Evolutionary conservation across 805 yeast genomes (phyloP).

Genomic region (Kazachstania africana): DNA sequence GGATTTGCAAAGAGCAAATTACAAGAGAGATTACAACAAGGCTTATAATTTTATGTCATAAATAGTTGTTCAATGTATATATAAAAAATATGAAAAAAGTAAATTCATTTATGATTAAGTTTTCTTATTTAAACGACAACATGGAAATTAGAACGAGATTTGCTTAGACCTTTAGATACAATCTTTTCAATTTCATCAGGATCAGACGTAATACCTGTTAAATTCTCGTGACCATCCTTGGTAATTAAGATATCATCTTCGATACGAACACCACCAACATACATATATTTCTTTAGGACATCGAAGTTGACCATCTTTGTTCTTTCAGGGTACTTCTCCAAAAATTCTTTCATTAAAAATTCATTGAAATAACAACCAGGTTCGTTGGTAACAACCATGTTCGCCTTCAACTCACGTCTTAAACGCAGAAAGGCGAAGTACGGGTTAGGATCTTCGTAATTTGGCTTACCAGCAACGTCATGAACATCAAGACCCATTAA

Average conservation of each 20-base stretch:
- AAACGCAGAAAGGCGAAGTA: constrained; percentile 67
- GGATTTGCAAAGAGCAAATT: constrained; percentile 74
- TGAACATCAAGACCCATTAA: constrained; percentile 91
- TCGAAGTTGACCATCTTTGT: constrained; percentile 49
- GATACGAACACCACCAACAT: constrained; percentile 93
- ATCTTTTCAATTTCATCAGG: constrained; percentile 72
- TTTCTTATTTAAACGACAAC: constrained; percentile 25
- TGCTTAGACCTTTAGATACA: constrained; percentile 56
- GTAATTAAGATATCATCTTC: constrained; percentile 88
- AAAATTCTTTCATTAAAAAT: constrained; percentile 55
- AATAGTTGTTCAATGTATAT: neutral
- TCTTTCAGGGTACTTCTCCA: constrained; percentile 35
- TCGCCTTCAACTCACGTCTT: constrained; percentile 55
- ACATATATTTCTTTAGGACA: constrained; percentile 65
- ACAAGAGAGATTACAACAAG: constrained; percentile 39
- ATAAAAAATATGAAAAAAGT: neutral
- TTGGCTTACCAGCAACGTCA: constrained; percentile 84
- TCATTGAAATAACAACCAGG: constrained; percentile 92
- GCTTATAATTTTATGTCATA: constrained; percentile 16
- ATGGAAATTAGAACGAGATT: constrained; percentile 57
- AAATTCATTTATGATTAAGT: neutral
- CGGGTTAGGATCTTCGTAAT: constrained; percentile 75
- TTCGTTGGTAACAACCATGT: constrained; percentile 88
- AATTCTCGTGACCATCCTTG: constrained; percentile 61
- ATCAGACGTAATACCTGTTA: constrained; percentile 76